A percentile compares a stretch with the other conserved stretches of the same genome.
These are phyloP conservation scores for Endotrypanum monterogeii DNA, from an alignment of 208 protist genomes.

Conservation along the genomic window DNA sequence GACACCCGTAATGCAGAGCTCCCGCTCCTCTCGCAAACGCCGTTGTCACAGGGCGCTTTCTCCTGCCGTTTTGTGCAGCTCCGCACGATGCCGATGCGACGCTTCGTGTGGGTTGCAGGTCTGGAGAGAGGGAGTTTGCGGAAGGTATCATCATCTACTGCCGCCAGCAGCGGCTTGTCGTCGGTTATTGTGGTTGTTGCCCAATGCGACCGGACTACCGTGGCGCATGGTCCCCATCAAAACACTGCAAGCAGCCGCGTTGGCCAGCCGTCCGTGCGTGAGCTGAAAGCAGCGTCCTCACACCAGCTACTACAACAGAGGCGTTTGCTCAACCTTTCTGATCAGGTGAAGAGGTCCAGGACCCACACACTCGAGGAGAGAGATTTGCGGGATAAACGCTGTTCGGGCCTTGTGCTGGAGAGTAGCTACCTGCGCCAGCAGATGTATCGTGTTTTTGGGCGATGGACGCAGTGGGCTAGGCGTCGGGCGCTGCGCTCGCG, in stretches of 20 bases:
- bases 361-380: conserved; percentile 27
- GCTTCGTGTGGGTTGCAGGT: conserved; percentile 25
- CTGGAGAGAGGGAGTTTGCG: not conserved
- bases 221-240: conserved; percentile 38
- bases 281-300: conserved; percentile 37
- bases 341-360: conserved; percentile 2
- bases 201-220: conserved; percentile 32
- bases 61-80: conserved; percentile 30
- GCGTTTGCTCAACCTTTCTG: conserved; percentile 2
- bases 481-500: conserved; percentile 7
- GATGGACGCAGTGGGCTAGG: conserved; percentile 35
- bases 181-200: conserved; percentile 17
- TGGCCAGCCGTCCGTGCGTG: conserved; percentile 46
- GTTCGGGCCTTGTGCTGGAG: conserved; percentile 21
- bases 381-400: conserved; percentile 16
- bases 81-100: conserved; percentile 28
- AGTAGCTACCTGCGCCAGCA: conserved; percentile 7
- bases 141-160: not conserved
- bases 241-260: conserved; percentile 38
- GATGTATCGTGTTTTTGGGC: not conserved
- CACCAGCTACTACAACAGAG: conserved; percentile 28
- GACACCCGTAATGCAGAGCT: conserved; percentile 34
- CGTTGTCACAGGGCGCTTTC: conserved; percentile 28
- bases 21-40: conserved; percentile 35
- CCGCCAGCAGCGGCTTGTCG: not conserved